Percentiles rank a stretch among this genome's conserved stretches.
These are phyloP conservation scores for Pholiota adiposa DNA, from an alignment of 1,284 basidiomycete species.

Conservation along the genomic window DNA sequence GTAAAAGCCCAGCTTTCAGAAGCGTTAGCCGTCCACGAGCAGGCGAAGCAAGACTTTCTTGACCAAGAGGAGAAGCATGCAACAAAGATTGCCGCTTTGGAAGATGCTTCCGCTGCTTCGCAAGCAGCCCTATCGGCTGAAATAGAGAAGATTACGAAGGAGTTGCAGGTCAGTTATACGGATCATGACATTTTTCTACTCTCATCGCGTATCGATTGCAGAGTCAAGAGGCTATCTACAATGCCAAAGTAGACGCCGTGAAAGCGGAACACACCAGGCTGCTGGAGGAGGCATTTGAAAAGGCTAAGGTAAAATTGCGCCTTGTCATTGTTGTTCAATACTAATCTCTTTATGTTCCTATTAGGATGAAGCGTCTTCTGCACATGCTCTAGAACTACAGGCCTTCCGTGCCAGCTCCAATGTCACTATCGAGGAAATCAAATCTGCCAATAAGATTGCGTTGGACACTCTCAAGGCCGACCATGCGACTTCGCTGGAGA, in stretches of 20 bases:
- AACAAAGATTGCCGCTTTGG: conserved; percentile 52
- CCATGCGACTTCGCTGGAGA: conserved; percentile 60
- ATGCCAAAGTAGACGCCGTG: conserved; percentile 65
- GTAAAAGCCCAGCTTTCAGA: conserved; percentile 51
- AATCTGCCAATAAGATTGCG: conserved; percentile 58
- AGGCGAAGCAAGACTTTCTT: conserved; percentile 47
- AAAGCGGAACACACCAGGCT: conserved; percentile 69
- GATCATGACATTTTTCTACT: conserved; percentile 4
- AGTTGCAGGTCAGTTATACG: conserved; percentile 59
- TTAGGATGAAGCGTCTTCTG: conserved; percentile 68
- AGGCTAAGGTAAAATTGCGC: conserved; percentile 65
- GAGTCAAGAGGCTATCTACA: conserved; percentile 73
- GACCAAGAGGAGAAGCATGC: conserved; percentile 51
- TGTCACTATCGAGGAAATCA: conserved; percentile 69
- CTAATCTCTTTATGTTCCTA: conserved; percentile 10
- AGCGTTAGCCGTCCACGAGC: conserved; percentile 50
- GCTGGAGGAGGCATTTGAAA: conserved; percentile 72
- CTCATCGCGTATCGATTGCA: conserved; percentile 33
- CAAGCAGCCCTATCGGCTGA: conserved; percentile 63
- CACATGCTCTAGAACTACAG: conserved; percentile 73
- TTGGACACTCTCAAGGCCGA: conserved; percentile 66
- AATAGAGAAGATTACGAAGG: conserved; percentile 56
- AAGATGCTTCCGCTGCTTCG: conserved; percentile 49
- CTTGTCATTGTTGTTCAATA: not conserved
- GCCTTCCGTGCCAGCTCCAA: conserved; percentile 68